Evolutionary conservation across 1,284 basidiomycete genomes (phyloP).

Genomic region (Cutaneotrichosporon spelunceum): DNA sequence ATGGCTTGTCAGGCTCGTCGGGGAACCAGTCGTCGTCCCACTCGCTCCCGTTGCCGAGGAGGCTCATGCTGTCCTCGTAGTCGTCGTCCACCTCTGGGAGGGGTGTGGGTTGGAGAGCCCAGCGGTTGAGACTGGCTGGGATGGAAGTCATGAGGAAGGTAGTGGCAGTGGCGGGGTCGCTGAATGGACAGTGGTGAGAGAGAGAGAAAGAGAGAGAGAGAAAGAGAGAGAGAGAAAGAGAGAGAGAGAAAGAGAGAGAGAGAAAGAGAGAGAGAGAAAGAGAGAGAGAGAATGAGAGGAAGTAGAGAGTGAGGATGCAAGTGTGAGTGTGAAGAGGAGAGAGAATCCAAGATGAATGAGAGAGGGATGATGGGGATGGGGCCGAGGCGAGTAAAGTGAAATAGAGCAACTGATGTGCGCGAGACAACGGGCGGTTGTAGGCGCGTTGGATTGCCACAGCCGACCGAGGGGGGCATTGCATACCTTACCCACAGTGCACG

Average conservation of each 20-base stretch:
- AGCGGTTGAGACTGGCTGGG: neutral
- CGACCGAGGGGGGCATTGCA: too few species aligned
- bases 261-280: neutral
- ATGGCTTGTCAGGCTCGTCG: neutral
- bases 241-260: neutral
- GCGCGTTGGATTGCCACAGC: too few species aligned
- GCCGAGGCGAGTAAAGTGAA: too few species aligned
- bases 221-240: neutral
- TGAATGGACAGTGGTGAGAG: neutral
- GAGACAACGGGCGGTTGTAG: too few species aligned
- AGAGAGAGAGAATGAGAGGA: neutral
- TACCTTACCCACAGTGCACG: too few species aligned
- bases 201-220: neutral
- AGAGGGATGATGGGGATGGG: too few species aligned
- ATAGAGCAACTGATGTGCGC: too few species aligned
- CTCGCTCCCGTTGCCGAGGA: neutral
- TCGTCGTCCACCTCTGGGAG: neutral
- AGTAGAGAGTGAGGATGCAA: neutral
- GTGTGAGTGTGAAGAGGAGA: too few species aligned
- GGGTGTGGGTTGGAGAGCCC: neutral
- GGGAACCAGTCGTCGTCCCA: conserved; percentile 2
- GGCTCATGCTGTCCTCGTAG: neutral
- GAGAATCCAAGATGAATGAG: too few species aligned
- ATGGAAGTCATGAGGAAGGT: neutral
- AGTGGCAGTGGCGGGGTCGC: neutral